Conservation (phyloP, 352 stramenopile genomes). For the Bremia lactucae region DNA sequence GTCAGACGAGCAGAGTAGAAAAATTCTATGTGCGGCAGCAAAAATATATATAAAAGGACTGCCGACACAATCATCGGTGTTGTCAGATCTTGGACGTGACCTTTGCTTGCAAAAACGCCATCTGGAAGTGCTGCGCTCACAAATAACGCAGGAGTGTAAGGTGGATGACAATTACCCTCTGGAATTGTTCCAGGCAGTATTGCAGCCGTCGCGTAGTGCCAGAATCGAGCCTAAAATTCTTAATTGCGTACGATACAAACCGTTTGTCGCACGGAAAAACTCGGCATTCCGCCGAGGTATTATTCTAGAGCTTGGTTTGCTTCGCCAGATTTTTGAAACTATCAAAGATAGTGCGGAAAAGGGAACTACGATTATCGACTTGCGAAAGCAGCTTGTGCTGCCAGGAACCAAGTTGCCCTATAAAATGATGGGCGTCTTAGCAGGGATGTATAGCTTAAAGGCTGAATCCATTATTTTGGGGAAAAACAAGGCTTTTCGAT, state of each 20-base stretch:
- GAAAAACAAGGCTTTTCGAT: slow-evolving; percentile 73
- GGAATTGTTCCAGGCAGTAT: slow-evolving; percentile 65
- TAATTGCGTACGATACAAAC: slow-evolving; percentile 69
- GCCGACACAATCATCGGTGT: slow-evolving; percentile 46
- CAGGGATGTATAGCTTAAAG: slow-evolving; percentile 56
- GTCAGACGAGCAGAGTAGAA: slow-evolving; percentile 71
- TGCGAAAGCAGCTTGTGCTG: slow-evolving; percentile 59
- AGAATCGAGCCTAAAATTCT: slow-evolving; percentile 63
- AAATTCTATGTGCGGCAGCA: slow-evolving; percentile 39
- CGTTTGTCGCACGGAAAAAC: slow-evolving; percentile 7
- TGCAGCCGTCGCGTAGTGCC: slow-evolving; percentile 41
- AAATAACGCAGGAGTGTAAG: slow-evolving; percentile 65
- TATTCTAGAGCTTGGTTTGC: slow-evolving; percentile 47
- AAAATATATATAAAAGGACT: slow-evolving; percentile 53
- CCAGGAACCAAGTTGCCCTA: slow-evolving; percentile 72
- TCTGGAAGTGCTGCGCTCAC: slow-evolving; percentile 44
- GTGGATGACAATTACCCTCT: slow-evolving; percentile 43
- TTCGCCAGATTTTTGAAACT: slow-evolving; percentile 58
- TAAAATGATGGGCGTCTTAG: slow-evolving; percentile 58
- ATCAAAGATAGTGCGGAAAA: slow-evolving; percentile 58
- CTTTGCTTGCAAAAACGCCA: slow-evolving; percentile 60
- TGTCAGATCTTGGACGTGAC: slow-evolving; percentile 61
- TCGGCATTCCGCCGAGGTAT: slow-evolving; percentile 25
- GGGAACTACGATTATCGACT: slow-evolving; percentile 62
- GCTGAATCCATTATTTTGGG: slow-evolving; percentile 67